phyloP scores from a whole-genome alignment of 306 rosid genomes.

The Casuarina cunninghamiana region DNA sequence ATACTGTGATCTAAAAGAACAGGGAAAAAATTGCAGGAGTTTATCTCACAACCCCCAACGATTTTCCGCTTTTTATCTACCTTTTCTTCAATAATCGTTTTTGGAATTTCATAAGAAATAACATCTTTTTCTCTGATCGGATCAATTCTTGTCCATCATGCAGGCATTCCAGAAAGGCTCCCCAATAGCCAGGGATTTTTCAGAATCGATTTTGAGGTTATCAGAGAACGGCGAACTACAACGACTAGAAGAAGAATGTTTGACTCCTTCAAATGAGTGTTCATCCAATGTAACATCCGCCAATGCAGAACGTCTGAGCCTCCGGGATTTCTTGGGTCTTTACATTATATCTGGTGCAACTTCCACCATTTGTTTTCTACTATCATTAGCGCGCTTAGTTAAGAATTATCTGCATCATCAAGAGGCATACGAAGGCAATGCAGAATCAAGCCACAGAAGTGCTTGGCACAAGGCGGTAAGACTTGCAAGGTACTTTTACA shows the following conservation, averaged over 20 bases:
- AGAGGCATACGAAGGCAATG: conserved; percentile 21
- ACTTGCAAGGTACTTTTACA: conserved; percentile 28
- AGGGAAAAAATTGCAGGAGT: too few species aligned
- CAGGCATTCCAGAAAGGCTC: conserved; percentile 79
- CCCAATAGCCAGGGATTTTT: conserved; percentile 58
- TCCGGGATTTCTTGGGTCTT: conserved; percentile 58
- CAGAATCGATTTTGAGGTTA: conserved; percentile 51
- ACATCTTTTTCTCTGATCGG: too few species aligned
- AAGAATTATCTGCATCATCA: conserved; percentile 13
- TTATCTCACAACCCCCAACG: too few species aligned
- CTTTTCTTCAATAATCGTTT: too few species aligned
- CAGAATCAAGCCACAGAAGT: background rate
- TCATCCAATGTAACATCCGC: conserved; percentile 21
- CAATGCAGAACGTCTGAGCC: conserved; percentile 32
- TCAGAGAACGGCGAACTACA: conserved; percentile 42
- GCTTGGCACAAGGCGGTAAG: conserved; percentile 22
- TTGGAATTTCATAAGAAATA: too few species aligned
- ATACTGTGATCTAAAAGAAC: too few species aligned
- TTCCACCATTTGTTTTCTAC: conserved; percentile 49
- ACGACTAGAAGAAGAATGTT: conserved; percentile 39
- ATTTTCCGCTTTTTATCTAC: too few species aligned
- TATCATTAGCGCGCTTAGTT: conserved; percentile 24
- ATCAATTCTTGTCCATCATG: background rate
- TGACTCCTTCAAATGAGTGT: conserved; percentile 30
- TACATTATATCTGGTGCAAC: conserved; percentile 49